Evolutionary conservation across 805 yeast species (phyloP), one percentile per base, ranked within the genome.

Genomic region (Metschnikowia chrysomelidarum): DNA sequence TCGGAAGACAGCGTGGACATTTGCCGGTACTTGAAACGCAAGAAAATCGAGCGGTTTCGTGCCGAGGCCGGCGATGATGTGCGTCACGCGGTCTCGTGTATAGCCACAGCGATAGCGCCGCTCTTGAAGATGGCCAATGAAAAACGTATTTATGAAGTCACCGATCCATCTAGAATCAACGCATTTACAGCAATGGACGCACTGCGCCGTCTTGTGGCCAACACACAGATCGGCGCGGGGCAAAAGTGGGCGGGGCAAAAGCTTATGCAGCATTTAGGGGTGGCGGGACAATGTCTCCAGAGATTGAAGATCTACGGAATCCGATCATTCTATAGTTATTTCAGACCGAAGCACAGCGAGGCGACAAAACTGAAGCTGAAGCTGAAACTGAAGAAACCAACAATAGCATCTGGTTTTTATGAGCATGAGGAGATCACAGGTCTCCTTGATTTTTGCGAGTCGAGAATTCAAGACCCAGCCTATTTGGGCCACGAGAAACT

Each of bases 1-100:
- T 84, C 96, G 0, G 98, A 93, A 53, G 75, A 75, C 23, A 82
- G 93, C 46, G 68, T 78, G 12, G 98, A 94, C 56, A 82, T 87
- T 7, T 63, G 67, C n/a, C 79, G 73, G 51, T 87, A 89, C 51
- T 81, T 91, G 71, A 88, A 85, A 49, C 58, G 64, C 11, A 82
- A 84, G 38, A 71, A 69, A 12, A 69, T 82, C 5, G 82, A 75
- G 18, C 73, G 82, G 50, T 60, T 83, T 5, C 70, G 72, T 2
- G 80, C 85, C 10, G 73, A 65, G 1, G 57, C 69, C 8, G 71
- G 76, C 1, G 57, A 60, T 1, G 86, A 81, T 19, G 81, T 86
- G 38, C 59, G 60, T 10, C 76, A 73, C 22, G 64, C 82, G 5
- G 61, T 82, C 18, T 76, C 73, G 4, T 59, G 74, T 19, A 46